Evolutionary conservation across 345 rosid genomes (phyloP), one percentile per base, ranked within the genome.

Genomic region (Mercurialis annua): DNA sequence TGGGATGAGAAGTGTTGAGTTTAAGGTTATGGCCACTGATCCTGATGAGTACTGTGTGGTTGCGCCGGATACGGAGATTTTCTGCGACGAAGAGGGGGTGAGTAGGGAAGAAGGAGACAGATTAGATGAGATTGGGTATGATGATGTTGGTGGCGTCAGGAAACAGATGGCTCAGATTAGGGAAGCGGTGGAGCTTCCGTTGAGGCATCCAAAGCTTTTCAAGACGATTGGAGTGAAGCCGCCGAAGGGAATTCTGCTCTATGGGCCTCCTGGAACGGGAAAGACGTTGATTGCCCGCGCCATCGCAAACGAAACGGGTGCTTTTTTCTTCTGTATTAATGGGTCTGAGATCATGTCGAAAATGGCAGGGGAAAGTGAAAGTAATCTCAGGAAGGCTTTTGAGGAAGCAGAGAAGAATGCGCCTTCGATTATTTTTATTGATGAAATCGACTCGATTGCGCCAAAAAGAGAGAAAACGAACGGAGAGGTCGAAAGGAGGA

Each of bases 211-310:
- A 5, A 97, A 90, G 66, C 84, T 93, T 2, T 93, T 93, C 68
- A 93, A 93, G 68, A 90, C 98, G 2, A 93, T 93, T 76, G 98
- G 98, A 78, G 98, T 93, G 68, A 93, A 93, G 83, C 98, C 98
- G 68, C 98, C 98, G 0, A 93, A 90, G 64, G 97, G 98, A 64
- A 90, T 93, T 69, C 72, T 92, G 58, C 90, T 92, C 16, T 92
- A 84, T 67, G 98, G 78, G 60, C 78, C 78, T 69, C 73, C 70
- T 65, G 71, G 65, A 62, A 66, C 76, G 26, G 75, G 78, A 24
- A 93, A 93, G 85, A 93, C 98, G 56, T 73, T 93, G 7, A 87
- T 93, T 79, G 98, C 98, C 34, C 89, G 98, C 34, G 97, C 98
- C 34, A 97, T 93, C 77, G 97, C 83, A 20, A 76, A 93, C 64